phyloP scores from a whole-genome alignment of 768 basidiomycete genomes.

The Hortiboletus campestris region DNA sequence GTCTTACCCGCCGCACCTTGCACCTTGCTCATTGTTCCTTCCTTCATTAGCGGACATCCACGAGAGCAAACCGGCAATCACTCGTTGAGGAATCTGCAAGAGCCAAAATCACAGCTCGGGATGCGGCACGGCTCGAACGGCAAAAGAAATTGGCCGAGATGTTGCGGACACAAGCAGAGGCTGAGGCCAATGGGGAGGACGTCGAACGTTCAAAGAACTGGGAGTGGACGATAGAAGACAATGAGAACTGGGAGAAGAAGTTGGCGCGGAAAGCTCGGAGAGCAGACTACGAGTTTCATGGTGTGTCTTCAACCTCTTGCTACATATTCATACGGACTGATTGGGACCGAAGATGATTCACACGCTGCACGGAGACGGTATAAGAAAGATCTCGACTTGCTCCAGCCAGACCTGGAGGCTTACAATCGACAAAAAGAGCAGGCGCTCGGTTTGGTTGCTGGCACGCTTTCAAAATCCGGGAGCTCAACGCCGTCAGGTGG shows the following conservation, averaged over 20 bases:
- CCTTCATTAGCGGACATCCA: slow-evolving; percentile 60
- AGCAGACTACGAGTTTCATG: slow-evolving; percentile 89
- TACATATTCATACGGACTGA: background rate
- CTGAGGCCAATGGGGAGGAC: slow-evolving; percentile 90
- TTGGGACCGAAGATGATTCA: slow-evolving; percentile 64
- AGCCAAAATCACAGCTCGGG: slow-evolving; percentile 72
- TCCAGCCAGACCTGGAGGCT: slow-evolving; percentile 82
- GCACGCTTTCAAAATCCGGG: slow-evolving; percentile 51
- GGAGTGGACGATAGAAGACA: slow-evolving; percentile 53
- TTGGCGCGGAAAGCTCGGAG: slow-evolving; percentile 75
- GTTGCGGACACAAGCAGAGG: slow-evolving; percentile 80
- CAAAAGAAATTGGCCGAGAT: slow-evolving; percentile 90
- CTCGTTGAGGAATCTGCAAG: slow-evolving; percentile 83
- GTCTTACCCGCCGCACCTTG: background rate
- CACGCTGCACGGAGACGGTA: slow-evolving; percentile 87
- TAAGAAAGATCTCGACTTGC: slow-evolving; percentile 85
- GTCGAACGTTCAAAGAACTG: slow-evolving; percentile 93
- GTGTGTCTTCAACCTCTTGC: slow-evolving; percentile 41
- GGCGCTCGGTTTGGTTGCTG: slow-evolving; percentile 70
- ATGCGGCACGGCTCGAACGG: slow-evolving; percentile 80
- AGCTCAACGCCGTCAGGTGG: slow-evolving; percentile 32
- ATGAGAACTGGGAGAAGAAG: slow-evolving; percentile 44
- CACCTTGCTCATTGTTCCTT: background rate
- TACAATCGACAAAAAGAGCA: slow-evolving; percentile 91
- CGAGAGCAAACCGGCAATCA: slow-evolving; percentile 81